Evolutionary conservation across 164 flowering plant species (phyloP), one percentile per base, ranked within the genome.

Genomic region (Cinnamomum chago): DNA sequence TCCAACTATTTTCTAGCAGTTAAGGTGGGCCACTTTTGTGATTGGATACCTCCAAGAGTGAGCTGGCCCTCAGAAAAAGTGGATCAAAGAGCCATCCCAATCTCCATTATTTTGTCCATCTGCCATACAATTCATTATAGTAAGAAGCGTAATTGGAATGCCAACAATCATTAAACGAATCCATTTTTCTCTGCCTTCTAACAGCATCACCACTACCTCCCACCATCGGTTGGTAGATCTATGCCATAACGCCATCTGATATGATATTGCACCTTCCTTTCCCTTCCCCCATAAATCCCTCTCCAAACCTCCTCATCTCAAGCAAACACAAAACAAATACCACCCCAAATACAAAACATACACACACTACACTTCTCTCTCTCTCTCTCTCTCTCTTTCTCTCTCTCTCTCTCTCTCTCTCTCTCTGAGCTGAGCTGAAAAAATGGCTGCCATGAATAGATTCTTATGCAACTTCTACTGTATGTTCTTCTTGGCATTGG

Each of bases 141-240:
- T 6, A 40, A 40, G 47, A 40, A 40, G 11, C 47, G 47, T 40
- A 40, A 40, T 40, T 40, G 47, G 47, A 40, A 40, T 40, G 47
- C 1, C 47, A 40, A 40, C 47, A 40, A 40, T 40, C 47, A 40
- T 40, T 40, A 40, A 40, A 40, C 47, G 47, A 40, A 40, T 7
- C 11, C 80, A 62, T 18, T 78, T 17, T 3, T 73, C 35, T 50
- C 77, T 0, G 0, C 76, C 50, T n/a, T 76, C 77, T 23, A 77
- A 79, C 74, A 76, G 70, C 70, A n/a, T 75, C 70, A 71, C 58
- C 58, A 67, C 70, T 24, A 50, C 68, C 68, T 9, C 86, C 88
- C 40, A 86, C 82, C 47, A 40, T 40, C 47, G 47, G 47, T 40
- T 40, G 47, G 47, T 40, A 40, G 47, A 40, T 40, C 47, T 40